Evolutionary conservation across 257 asterid genomes (phyloP), one percentile per base, ranked within the genome.

Genomic region (Solanum paucissectum): DNA sequence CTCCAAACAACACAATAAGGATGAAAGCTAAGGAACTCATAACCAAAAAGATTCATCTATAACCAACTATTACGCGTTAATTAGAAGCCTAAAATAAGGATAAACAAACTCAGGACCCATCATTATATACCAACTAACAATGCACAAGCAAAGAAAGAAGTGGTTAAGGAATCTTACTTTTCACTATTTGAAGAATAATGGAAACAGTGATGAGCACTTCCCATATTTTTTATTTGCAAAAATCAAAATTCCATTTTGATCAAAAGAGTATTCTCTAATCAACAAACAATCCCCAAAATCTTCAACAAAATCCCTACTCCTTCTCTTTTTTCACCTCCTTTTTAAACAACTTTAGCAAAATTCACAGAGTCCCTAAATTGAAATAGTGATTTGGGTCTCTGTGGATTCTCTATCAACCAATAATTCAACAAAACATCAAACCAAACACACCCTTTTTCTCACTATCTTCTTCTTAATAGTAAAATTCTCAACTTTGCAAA

Each of bases 121-220:
- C 85, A 79, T 6, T 23, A 27, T 44, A 44, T 27, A 27, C 85
- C 66, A 44, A 79, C 40, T 82, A 46, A 32, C 69, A 46, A 29
- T 32, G 38, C 9, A 16, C 69, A 82, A 82, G 68, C 36, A 82
- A 10, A 82, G 69, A 46, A 5, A 82, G 69, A 18, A 79, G 25
- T 37, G 58, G 66, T 87, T 66, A 87, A 55, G 37, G 77, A 46
- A 82, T 64, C 60, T 88, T 88, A 94, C 98, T 97, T 88, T 88
- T 90, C 90, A 89, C 89, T 75, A 69, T 83, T 89, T 87, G 77
- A 84, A 90, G 89, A 85, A 89, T 82, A 88, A 84, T 87, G 13
- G 34, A 42, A 88, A 88, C 88, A 49, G 89, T 87, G 88, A 87
- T 87, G 42, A 86, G 38, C 91, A 90, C 93, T 90, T 83, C 93